phyloP scores from a whole-genome alignment of 202 grass and related monocot genomes.

The Panicum hallii region DNA sequence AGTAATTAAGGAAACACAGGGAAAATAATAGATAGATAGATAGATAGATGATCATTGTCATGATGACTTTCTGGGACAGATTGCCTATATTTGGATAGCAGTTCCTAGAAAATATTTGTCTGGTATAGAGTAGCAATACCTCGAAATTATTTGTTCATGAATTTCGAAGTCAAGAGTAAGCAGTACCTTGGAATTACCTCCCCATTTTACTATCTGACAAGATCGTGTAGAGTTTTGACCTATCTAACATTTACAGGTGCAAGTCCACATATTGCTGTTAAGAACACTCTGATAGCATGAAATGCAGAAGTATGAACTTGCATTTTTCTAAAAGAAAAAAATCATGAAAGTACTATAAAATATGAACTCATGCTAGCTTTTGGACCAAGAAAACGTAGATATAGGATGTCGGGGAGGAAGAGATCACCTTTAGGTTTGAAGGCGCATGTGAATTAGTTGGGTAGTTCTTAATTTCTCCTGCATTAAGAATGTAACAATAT shows the following conservation, averaged over 20 bases:
- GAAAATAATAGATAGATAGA: neutral
- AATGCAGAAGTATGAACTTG: neutral
- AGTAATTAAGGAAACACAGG: constrained; percentile 15
- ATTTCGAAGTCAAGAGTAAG: neutral
- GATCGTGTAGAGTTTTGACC: constrained; percentile 6
- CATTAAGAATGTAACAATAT: constrained; percentile 48
- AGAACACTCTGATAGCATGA: constrained; percentile 17
- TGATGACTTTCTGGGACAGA: constrained; percentile 19
- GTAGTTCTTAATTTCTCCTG: constrained; percentile 55
- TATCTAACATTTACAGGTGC: constrained; percentile 12
- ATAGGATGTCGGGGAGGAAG: neutral
- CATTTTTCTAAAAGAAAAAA: neutral
- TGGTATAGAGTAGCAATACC: neutral
- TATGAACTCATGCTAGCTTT: constrained; percentile 1
- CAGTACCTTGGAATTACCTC: neutral
- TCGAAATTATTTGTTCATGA: neutral
- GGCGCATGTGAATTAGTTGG: constrained; percentile 33
- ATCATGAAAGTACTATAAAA: neutral
- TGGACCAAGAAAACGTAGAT: constrained; percentile 32
- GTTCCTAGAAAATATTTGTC: neutral
- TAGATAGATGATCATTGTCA: neutral
- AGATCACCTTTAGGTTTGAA: constrained; percentile 54
- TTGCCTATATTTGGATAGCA: neutral
- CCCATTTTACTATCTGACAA: constrained; percentile 37
- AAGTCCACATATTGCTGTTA: constrained; percentile 1